Conservation (phyloP, 495 filamentous ascomycete genomes). For the Astrothelium macrocarpum region DNA sequence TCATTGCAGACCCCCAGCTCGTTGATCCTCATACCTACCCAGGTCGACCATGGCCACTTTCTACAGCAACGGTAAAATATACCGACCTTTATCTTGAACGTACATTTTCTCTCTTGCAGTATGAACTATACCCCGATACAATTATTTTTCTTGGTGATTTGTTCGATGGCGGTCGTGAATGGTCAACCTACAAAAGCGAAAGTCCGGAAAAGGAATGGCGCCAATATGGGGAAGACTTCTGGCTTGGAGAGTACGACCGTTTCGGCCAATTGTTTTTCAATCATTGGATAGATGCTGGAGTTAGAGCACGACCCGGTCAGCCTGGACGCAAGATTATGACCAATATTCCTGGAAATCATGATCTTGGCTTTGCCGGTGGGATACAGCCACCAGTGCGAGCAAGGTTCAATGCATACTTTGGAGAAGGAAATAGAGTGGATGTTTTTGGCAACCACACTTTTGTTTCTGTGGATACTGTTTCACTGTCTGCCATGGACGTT, state of each 20-base stretch:
- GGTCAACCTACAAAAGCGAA: slow-evolving; percentile 58
- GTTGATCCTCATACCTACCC: slow-evolving; percentile 96
- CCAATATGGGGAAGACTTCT: slow-evolving; percentile 16
- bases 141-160: slow-evolving; percentile 88
- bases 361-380: slow-evolving; percentile 83
- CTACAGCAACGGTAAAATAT: slow-evolving; percentile 64
- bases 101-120: slow-evolving; percentile 62
- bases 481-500: slow-evolving; percentile 61
- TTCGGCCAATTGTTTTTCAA: slow-evolving; percentile 22
- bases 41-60: slow-evolving; percentile 82
- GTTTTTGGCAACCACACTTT: slow-evolving; percentile 93
- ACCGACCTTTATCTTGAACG: slow-evolving; percentile 85
- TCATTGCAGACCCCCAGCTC: slow-evolving; percentile 94
- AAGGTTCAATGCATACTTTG: slow-evolving; percentile 82
- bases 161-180: slow-evolving; percentile 94
- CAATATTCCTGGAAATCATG: slow-evolving; percentile 89
- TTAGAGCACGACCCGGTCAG: slow-evolving; percentile 21
- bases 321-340: slow-evolving; percentile 56
- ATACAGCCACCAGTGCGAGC: slow-evolving; percentile 69
- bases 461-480: slow-evolving; percentile 81
- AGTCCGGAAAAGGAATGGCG: slow-evolving; percentile 54
- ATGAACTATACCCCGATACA: slow-evolving; percentile 63
- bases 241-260: slow-evolving; percentile 18
- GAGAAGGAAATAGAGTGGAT: slow-evolving; percentile 76
- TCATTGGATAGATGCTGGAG: slow-evolving; percentile 12